These are phyloP conservation scores for Solanum pinnatisectum DNA, from an alignment of 257 asterid species.

Conservation along the genomic window DNA sequence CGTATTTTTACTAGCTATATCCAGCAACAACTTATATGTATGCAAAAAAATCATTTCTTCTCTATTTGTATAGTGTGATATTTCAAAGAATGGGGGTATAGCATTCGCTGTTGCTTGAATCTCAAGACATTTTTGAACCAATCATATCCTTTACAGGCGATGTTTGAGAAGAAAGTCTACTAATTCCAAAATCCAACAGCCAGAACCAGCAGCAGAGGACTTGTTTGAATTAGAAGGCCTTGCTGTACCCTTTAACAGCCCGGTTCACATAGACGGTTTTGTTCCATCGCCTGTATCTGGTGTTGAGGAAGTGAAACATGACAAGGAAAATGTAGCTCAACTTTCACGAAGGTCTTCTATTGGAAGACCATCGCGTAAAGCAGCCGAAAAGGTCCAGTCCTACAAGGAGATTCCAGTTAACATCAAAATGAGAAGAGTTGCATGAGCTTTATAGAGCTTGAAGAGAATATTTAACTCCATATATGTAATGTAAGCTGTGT, in stretches of 20 bases:
- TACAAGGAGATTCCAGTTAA: slow-evolving; percentile 78
- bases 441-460: slow-evolving; percentile 4
- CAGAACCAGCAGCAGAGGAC: slow-evolving; percentile 28
- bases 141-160: slow-evolving; percentile 28
- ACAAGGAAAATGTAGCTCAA: slow-evolving; percentile 12
- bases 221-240: slow-evolving; percentile 45
- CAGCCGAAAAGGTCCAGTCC: slow-evolving; percentile 64
- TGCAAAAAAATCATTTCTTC: too few species aligned
- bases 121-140: not conserved
- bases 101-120: not conserved
- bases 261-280: slow-evolving; percentile 4
- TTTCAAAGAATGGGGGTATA: not conserved
- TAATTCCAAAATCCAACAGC: slow-evolving; percentile 18
- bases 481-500: not conserved
- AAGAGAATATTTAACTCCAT: not conserved
- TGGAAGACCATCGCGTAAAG: slow-evolving; percentile 57
- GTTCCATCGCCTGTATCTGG: not conserved
- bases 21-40: not conserved
- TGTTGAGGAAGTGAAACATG: not conserved
- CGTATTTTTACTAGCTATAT: not conserved
- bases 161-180: slow-evolving; percentile 61
- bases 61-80: too few species aligned
- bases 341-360: slow-evolving; percentile 36
- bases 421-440: slow-evolving; percentile 59
- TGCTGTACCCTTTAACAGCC: slow-evolving; percentile 10